phyloP scores from a whole-genome alignment of 306 rosid genomes.

The Dryas octopetala region DNA sequence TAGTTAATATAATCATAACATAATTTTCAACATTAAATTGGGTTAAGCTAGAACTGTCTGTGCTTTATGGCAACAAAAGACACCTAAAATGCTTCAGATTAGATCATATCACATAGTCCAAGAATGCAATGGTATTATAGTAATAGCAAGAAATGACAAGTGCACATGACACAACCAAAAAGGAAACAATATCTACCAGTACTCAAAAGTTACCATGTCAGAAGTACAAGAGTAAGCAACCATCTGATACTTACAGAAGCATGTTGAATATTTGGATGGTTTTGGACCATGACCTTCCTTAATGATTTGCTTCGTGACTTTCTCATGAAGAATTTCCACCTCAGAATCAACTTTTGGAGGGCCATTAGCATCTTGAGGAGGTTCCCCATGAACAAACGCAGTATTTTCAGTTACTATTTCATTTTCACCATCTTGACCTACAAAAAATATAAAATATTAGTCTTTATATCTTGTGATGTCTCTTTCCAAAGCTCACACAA shows the following conservation, averaged over 20 bases:
- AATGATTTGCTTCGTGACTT: slow-evolving; percentile 75
- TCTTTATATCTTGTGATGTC: neutral
- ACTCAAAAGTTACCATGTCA: neutral
- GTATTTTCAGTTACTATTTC: slow-evolving; percentile 62
- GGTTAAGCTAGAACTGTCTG: neutral
- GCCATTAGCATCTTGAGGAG: slow-evolving; percentile 39
- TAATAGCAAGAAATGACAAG: neutral
- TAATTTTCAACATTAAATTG: neutral
- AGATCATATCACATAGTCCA: neutral
- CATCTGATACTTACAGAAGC: slow-evolving; percentile 67
- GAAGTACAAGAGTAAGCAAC: neutral
- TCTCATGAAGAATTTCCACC: slow-evolving; percentile 72
- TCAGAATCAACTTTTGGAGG: slow-evolving; percentile 85
- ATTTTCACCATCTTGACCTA: slow-evolving; percentile 57
- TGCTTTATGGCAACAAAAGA: neutral
- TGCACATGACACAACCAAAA: neutral
- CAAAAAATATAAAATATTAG: neutral
- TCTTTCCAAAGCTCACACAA: neutral
- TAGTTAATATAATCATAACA: neutral
- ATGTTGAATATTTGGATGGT: slow-evolving; percentile 89
- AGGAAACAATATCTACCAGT: neutral
- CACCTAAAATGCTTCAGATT: neutral
- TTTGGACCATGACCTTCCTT: slow-evolving; percentile 84
- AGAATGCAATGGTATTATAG: neutral
- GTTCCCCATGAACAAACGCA: slow-evolving; percentile 63